Base-by-base conservation (phyloP, 2,329 filamentous ascomycete genomes). In the Colletotrichum salicis region DNA sequence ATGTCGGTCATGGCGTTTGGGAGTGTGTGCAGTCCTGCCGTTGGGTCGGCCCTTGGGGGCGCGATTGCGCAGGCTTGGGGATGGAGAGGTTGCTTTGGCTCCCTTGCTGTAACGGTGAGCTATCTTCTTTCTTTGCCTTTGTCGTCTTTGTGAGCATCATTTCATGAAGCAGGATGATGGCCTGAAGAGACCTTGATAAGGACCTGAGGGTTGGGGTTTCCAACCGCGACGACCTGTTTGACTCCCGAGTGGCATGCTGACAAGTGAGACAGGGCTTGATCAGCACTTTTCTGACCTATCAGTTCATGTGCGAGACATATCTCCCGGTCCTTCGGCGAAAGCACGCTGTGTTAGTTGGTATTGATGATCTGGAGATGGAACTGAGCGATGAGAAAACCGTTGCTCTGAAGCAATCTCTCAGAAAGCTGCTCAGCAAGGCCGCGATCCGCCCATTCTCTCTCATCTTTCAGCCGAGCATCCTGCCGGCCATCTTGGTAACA, bases 1-100 rank as follows among this genome's bases (percentile, higher is more conserved):
- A 41, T 66, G 10, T 62, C 62, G 13, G 51, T 70, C 13, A 66
- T 72, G 62, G 62, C 70, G 10, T 59, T 72, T 27, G 62, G 62
- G 3, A 62, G 66, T 29, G 67, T 70, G 6, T 72, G 70, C 11
- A 70, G 67, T 31, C 60, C 60, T 8, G 45, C 61, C 15, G 11
- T 72, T 13, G 56, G 66, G 10, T 65, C 66, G 15, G 57, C 55
- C 24, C 19, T 65, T 6, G 70, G 66, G 11, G 66, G 60, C 22
- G 59, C 29, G 13, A 48, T 66, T 4, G 67, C 67, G 4, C 70
- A 66, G 48, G 29, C 22, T 15, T 64, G 37, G 55, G 61, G 67
- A 4, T 72, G 57, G 67, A 55, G 70, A 37, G 67, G 56, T 2
- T 66, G 67, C 57, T 72, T 72, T 5, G 55, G 37, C 2, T 65